phyloP scores from a whole-genome alignment of 306 rosid species.

The Canavalia gladiata region DNA sequence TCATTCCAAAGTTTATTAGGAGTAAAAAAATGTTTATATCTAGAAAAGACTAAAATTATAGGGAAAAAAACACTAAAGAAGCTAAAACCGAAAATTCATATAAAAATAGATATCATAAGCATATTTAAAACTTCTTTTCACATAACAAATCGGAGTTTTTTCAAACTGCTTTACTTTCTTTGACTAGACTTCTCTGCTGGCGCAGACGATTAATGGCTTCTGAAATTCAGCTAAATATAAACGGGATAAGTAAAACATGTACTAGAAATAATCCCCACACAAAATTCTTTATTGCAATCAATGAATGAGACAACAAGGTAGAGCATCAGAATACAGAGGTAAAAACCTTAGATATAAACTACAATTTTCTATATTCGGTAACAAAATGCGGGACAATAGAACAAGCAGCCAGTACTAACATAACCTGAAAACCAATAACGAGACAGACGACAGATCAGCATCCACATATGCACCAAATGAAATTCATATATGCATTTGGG shows the following conservation, averaged over 20 bases:
- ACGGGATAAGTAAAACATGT: background rate
- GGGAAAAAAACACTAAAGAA: too few species aligned
- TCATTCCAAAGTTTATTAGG: too few species aligned
- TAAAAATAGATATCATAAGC: too few species aligned
- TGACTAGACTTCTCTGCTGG: too few species aligned
- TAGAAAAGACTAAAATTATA: too few species aligned
- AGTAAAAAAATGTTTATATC: too few species aligned
- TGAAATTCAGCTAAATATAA: background rate
- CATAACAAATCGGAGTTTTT: background rate
- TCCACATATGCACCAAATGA: background rate
- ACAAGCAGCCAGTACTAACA: constrained; percentile 38
- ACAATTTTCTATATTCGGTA: constrained; percentile 46
- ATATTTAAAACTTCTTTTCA: background rate
- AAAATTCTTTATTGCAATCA: constrained; percentile 44
- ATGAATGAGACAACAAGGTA: constrained; percentile 43
- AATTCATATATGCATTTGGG: background rate
- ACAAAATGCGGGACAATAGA: constrained; percentile 49
- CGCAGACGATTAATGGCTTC: background rate
- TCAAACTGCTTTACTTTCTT: background rate
- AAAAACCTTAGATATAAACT: constrained; percentile 36
- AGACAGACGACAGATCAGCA: constrained; percentile 23
- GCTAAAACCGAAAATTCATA: too few species aligned
- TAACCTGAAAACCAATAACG: constrained; percentile 51
- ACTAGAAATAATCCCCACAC: constrained; percentile 27
- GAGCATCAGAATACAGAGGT: constrained; percentile 41